Conservation (phyloP, 176 grass and related monocot genomes). For the Thinopyrum elongatum region DNA sequence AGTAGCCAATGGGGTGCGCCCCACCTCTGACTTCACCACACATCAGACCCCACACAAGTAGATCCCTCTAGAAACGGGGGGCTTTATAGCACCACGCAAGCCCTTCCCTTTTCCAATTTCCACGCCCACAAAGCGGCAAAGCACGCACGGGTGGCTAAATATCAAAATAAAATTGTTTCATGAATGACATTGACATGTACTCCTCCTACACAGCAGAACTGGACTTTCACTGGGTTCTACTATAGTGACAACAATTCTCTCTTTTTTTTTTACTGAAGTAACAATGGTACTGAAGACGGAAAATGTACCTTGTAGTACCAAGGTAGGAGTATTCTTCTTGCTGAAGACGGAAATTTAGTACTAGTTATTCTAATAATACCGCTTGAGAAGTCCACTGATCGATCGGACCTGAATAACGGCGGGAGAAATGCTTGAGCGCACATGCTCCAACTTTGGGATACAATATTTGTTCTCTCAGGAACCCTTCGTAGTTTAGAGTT, state of each 20-base stretch:
- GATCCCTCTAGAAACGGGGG: neutral
- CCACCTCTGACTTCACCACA: neutral
- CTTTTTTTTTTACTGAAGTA: too few relatives aligned
- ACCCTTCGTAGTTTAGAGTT: neutral
- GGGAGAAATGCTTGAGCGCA: neutral
- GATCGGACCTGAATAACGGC: neutral
- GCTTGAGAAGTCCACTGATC: neutral
- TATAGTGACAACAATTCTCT: too few relatives aligned
- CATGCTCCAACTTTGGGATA: neutral
- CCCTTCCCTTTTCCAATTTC: neutral
- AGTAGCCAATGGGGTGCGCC: neutral
- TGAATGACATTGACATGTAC: too few relatives aligned
- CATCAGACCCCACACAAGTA: neutral
- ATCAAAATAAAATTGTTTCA: too few relatives aligned
- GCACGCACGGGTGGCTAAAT: neutral
- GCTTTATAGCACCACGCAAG: neutral
- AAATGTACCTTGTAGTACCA: too few relatives aligned
- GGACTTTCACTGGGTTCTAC: too few relatives aligned
- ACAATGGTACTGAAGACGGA: too few relatives aligned
- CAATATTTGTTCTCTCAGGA: neutral
- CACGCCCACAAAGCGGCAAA: neutral
- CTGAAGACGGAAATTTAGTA: neutral
- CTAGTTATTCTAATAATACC: neutral
- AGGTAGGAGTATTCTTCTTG: neutral
- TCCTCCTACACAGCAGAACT: too few relatives aligned